A percentile compares a stretch with the other conserved stretches of the same genome.
phyloP scores from a whole-genome alignment of 306 rosid genomes.

The Cercis canadensis region DNA sequence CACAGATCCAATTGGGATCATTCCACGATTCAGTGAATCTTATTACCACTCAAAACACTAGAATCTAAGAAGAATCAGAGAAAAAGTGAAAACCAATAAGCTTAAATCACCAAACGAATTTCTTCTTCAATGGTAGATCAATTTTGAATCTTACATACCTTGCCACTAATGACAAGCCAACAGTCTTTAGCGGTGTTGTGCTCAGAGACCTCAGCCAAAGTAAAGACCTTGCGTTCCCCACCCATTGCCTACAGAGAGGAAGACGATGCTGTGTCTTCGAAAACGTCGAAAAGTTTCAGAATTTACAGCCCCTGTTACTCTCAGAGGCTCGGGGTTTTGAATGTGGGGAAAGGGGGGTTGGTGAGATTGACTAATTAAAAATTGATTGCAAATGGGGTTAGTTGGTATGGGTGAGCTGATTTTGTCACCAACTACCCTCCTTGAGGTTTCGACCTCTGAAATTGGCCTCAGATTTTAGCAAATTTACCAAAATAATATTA shows the following conservation, averaged over 20 bases:
- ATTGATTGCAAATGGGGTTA: slow-evolving; percentile 6
- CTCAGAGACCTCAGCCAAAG: slow-evolving; percentile 67
- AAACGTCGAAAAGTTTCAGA: not conserved
- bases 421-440: slow-evolving; percentile 16
- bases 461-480: too few relatives aligned
- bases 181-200: slow-evolving; percentile 71
- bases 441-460: not conserved
- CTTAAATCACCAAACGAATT: slow-evolving; percentile 16
- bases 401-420: slow-evolving; percentile 16
- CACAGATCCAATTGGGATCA: not conserved
- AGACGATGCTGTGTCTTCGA: not conserved
- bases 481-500: too few relatives aligned
- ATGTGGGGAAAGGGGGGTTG: slow-evolving; percentile 33
- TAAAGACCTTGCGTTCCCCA: slow-evolving; percentile 55
- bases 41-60: not conserved
- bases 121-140: not conserved
- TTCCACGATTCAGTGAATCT: not conserved
- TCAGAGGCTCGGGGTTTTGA: slow-evolving; percentile 34
- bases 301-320: not conserved
- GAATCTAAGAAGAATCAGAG: not conserved
- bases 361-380: slow-evolving; percentile 19
- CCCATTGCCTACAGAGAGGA: slow-evolving; percentile 51
- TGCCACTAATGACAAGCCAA: slow-evolving; percentile 82
- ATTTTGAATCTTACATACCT: slow-evolving; percentile 50
- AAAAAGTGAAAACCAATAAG: not conserved